These are phyloP conservation scores for Zygotorulaspora chibaensis DNA, from an alignment of 805 yeast genomes.

Conservation along the genomic window DNA sequence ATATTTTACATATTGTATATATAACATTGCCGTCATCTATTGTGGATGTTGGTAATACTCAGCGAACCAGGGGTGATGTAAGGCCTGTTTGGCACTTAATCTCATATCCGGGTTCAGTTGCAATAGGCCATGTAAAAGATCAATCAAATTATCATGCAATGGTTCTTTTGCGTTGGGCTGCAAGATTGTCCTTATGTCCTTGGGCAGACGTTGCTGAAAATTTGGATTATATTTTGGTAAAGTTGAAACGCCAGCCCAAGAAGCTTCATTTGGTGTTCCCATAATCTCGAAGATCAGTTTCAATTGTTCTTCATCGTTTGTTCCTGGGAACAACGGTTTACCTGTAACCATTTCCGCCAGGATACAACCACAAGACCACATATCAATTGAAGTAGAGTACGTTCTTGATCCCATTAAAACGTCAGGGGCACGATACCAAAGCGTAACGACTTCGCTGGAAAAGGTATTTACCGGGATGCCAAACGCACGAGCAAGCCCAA, in stretches of 20 bases:
- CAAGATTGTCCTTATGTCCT: slow-evolving; percentile 45
- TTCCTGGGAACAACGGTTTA: slow-evolving; percentile 94
- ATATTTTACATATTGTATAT: neutral
- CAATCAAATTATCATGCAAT: slow-evolving; percentile 30
- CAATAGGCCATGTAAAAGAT: slow-evolving; percentile 37
- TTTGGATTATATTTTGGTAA: slow-evolving; percentile 92
- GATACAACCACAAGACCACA: slow-evolving; percentile 98
- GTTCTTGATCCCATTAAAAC: slow-evolving; percentile 93
- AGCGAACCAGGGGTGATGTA: slow-evolving; percentile 42
- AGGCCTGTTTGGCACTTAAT: slow-evolving; percentile 48
- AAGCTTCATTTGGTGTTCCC: slow-evolving; percentile 90
- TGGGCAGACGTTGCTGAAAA: slow-evolving; percentile 85
- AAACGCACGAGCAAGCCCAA: slow-evolving; percentile 94
- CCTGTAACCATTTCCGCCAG: slow-evolving; percentile 97
- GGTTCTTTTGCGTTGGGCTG: slow-evolving; percentile 28
- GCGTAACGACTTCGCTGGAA: slow-evolving; percentile 95
- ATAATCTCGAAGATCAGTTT: slow-evolving; percentile 86
- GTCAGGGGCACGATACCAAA: slow-evolving; percentile 98
- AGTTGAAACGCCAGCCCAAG: slow-evolving; percentile 91
- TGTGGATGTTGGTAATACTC: slow-evolving; percentile 30
- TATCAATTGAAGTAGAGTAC: slow-evolving; percentile 95
- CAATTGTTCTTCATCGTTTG: slow-evolving; percentile 95
- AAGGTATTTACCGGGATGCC: slow-evolving; percentile 96
- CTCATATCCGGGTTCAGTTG: slow-evolving; percentile 53
- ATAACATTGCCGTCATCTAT: neutral